Evolutionary conservation across 352 stramenopile genomes (phyloP).

Genomic region (Phytopythium boreale): DNA sequence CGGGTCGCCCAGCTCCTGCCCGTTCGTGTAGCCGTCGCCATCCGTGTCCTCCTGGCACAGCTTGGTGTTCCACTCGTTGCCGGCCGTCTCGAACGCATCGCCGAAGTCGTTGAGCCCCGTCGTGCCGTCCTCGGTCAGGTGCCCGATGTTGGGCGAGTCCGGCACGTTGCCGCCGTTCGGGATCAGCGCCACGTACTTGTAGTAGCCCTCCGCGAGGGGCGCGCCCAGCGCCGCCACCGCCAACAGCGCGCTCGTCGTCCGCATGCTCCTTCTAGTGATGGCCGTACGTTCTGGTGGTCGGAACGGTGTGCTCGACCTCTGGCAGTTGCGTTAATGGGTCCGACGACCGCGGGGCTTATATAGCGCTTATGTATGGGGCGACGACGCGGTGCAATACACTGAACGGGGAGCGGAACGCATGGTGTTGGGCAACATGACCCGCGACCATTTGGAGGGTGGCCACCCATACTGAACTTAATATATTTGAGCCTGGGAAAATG

Average conservation of each 20-base stretch:
- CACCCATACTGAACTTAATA: not conserved
- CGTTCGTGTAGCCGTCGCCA: constrained; percentile 82
- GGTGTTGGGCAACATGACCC: constrained; percentile 1
- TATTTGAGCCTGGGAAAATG: not conserved
- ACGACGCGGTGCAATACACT: too few species aligned
- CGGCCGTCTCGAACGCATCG: constrained; percentile 45
- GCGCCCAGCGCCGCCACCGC: constrained; percentile 8
- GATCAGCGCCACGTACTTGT: constrained; percentile 42
- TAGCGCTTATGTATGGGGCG: not conserved
- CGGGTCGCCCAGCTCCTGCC: constrained; percentile 79
- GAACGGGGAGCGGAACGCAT: too few species aligned
- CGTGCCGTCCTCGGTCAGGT: constrained; percentile 39
- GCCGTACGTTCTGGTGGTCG: not conserved
- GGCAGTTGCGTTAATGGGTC: not conserved
- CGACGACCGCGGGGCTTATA: not conserved
- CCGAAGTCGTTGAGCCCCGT: constrained; percentile 67
- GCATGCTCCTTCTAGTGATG: not conserved
- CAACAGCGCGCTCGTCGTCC: not conserved
- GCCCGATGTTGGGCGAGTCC: constrained; percentile 41
- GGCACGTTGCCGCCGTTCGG: constrained; percentile 60
- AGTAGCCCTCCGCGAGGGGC: constrained; percentile 20
- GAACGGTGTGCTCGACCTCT: not conserved
- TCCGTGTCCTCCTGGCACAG: constrained; percentile 74
- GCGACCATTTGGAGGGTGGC: not conserved
- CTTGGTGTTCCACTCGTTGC: constrained; percentile 37